phyloP scores from a whole-genome alignment of 768 basidiomycete genomes.

The Lactarius deliciosus region DNA sequence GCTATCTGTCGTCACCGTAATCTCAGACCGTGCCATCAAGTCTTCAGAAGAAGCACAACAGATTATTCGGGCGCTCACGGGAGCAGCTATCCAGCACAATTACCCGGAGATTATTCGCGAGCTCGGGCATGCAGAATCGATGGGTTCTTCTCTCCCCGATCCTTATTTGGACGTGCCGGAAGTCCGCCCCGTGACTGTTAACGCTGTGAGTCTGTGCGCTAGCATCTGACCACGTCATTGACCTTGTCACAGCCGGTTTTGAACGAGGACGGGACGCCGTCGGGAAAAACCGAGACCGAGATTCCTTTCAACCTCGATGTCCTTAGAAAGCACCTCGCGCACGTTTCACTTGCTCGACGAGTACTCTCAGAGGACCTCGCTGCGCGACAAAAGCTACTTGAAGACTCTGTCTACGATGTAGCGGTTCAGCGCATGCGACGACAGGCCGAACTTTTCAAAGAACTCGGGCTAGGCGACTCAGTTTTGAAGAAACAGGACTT shows the following conservation, averaged over 20 bases:
- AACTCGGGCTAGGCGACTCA: slow-evolving; percentile 53
- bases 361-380: slow-evolving; percentile 66
- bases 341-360: slow-evolving; percentile 60
- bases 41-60: slow-evolving; percentile 55
- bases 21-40: slow-evolving; percentile 56
- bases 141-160: slow-evolving; percentile 43
- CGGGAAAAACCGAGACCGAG: slow-evolving; percentile 31
- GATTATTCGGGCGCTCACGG: slow-evolving; percentile 56
- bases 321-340: slow-evolving; percentile 65
- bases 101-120: slow-evolving; percentile 51
- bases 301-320: slow-evolving; percentile 76
- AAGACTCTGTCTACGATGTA: slow-evolving; percentile 83
- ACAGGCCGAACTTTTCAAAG: slow-evolving; percentile 56
- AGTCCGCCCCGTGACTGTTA: slow-evolving; percentile 55
- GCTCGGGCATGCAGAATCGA: slow-evolving; percentile 53
- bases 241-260: slow-evolving; percentile 12
- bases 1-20: slow-evolving; percentile 50
- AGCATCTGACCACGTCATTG: slow-evolving; percentile 1
- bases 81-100: slow-evolving; percentile 57
- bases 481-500: slow-evolving; percentile 51
- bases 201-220: slow-evolving; percentile 37
- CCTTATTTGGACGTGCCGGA: slow-evolving; percentile 56
- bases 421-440: slow-evolving; percentile 69
- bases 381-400: slow-evolving; percentile 76
- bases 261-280: slow-evolving; percentile 30